These are phyloP conservation scores for Trichothecium roseum DNA, from an alignment of 2,329 filamentous ascomycete species.

Conservation along the genomic window DNA sequence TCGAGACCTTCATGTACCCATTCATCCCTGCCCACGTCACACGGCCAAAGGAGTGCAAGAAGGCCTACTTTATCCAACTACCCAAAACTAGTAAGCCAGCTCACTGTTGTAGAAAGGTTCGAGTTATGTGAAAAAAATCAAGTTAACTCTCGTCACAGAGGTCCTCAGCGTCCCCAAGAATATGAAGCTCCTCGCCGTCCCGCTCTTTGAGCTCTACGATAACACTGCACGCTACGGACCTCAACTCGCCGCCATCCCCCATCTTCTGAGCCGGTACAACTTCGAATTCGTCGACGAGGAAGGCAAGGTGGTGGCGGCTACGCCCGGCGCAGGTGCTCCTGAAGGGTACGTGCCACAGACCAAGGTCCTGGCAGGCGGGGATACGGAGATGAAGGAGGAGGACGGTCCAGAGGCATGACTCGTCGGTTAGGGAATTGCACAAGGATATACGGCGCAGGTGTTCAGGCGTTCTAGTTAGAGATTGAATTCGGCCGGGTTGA, in stretches of 20 bases:
- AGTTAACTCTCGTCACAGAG: conserved; percentile 41
- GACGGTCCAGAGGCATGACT: conserved; percentile 18
- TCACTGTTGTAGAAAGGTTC: background rate
- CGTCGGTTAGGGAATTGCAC: conserved; percentile 10
- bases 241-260: conserved; percentile 91
- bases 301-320: conserved; percentile 75
- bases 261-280: conserved; percentile 88
- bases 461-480: conserved; percentile 17
- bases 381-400: conserved; percentile 50
- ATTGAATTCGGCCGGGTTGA: background rate
- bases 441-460: conserved; percentile 21
- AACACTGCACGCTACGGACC: conserved; percentile 93
- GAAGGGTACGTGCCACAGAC: conserved; percentile 51
- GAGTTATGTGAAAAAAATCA: background rate
- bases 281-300: conserved; percentile 96
- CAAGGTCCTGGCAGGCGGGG: conserved; percentile 54
- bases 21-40: conserved; percentile 96
- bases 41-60: conserved; percentile 97
- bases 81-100: conserved; percentile 71
- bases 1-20: conserved; percentile 99
- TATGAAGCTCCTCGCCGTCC: conserved; percentile 97
- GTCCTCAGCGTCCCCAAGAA: conserved; percentile 96
- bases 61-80: conserved; percentile 93
- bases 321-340: conserved; percentile 57
- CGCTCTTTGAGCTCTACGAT: conserved; percentile 95